Evolutionary conservation across 768 basidiomycete species (phyloP).

Genomic region (Tulasnella sp.): DNA sequence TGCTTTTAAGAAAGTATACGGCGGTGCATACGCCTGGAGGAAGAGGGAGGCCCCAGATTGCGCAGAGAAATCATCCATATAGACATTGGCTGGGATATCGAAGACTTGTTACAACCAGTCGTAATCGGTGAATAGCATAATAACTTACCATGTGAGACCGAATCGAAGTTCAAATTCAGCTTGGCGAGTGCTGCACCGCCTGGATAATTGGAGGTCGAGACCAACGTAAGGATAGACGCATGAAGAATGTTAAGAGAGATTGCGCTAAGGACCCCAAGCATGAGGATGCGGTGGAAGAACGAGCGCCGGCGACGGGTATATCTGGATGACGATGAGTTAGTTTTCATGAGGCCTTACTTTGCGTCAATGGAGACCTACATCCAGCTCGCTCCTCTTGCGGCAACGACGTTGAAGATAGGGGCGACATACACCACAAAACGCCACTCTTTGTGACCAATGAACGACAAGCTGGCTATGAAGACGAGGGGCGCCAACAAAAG

Average conservation of each 20-base stretch:
- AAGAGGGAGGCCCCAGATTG: slow-evolving; percentile 90
- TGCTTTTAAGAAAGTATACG: slow-evolving; percentile 30
- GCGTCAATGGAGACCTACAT: slow-evolving; percentile 40
- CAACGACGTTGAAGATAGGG: slow-evolving; percentile 70
- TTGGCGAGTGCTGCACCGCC: slow-evolving; percentile 62
- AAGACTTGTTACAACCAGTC: not conserved
- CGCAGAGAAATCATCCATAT: slow-evolving; percentile 75
- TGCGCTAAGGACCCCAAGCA: slow-evolving; percentile 38
- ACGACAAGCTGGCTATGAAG: slow-evolving; percentile 58
- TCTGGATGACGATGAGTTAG: not conserved
- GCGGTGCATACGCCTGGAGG: slow-evolving; percentile 54
- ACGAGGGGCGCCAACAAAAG: slow-evolving; percentile 42
- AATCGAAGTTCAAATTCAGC: slow-evolving; percentile 39
- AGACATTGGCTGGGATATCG: slow-evolving; percentile 45
- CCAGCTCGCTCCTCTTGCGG: slow-evolving; percentile 51
- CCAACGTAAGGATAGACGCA: slow-evolving; percentile 42
- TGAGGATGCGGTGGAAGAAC: slow-evolving; percentile 37
- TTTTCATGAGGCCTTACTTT: too few species aligned
- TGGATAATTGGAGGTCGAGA: slow-evolving; percentile 76
- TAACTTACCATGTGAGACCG: slow-evolving; percentile 1
- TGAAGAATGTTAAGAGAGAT: slow-evolving; percentile 43
- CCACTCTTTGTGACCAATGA: slow-evolving; percentile 93
- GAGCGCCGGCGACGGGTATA: slow-evolving; percentile 21
- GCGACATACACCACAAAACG: slow-evolving; percentile 85
- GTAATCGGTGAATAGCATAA: not conserved